These are phyloP conservation scores for Clathrus columnatus DNA, from an alignment of 768 basidiomycete species.

Conservation along the genomic window DNA sequence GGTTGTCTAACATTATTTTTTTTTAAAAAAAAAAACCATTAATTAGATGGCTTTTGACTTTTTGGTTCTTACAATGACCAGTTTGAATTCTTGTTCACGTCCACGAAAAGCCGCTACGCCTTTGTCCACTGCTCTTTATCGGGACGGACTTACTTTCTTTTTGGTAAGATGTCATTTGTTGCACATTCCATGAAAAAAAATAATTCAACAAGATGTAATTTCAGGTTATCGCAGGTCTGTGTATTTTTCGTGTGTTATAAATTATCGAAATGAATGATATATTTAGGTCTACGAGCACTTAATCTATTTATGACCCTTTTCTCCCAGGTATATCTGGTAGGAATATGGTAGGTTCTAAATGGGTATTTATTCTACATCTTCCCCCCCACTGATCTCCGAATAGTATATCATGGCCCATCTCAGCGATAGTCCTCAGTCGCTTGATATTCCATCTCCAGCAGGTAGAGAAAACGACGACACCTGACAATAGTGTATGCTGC, in stretches of 20 bases:
- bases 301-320: slow-evolving; percentile 5
- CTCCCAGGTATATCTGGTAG: not conserved
- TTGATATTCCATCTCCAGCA: slow-evolving; percentile 1
- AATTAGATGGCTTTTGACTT: slow-evolving; percentile 6
- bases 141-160: slow-evolving; percentile 7
- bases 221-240: slow-evolving; percentile 7
- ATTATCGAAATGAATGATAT: not conserved
- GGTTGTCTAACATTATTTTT: not conserved
- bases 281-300: not conserved
- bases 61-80: slow-evolving; percentile 3
- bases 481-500: not conserved
- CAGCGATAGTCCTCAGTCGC: slow-evolving; percentile 2
- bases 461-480: not conserved
- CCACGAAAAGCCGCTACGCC: not conserved
- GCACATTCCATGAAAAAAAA: too few species aligned
- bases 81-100: slow-evolving; percentile 4
- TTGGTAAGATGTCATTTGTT: too few species aligned
- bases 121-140: not conserved
- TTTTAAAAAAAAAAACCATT: not conserved
- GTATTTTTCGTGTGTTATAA: too few species aligned
- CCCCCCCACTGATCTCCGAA: not conserved
- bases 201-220: not conserved
- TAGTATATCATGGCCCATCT: slow-evolving; percentile 5
- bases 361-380: not conserved
- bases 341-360: not conserved